phyloP scores from a whole-genome alignment of 2,329 filamentous ascomycete genomes.

The Beauveria asiatica region DNA sequence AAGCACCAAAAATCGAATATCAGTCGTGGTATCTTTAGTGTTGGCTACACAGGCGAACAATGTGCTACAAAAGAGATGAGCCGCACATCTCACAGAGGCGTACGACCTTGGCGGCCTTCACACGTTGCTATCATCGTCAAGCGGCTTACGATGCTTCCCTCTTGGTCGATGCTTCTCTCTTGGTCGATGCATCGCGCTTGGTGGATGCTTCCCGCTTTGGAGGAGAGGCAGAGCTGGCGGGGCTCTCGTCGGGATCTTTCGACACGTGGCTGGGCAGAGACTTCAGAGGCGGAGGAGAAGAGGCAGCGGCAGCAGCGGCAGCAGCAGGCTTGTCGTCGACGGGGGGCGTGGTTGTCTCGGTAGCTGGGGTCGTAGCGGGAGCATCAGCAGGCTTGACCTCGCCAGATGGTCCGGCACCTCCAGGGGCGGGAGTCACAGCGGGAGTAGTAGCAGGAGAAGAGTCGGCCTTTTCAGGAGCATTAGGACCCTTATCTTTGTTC shows the following conservation, averaged over 20 bases:
- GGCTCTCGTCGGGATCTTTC: slow-evolving; percentile 14
- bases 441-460: background rate
- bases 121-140: background rate
- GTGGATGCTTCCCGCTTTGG: slow-evolving; percentile 12
- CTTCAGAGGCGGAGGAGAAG: background rate
- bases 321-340: background rate
- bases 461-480: background rate
- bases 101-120: background rate
- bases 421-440: background rate
- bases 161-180: slow-evolving; percentile 3
- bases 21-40: background rate
- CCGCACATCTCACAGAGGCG: background rate
- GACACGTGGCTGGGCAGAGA: background rate
- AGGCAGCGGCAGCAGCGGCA: background rate
- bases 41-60: background rate
- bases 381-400: background rate
- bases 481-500: background rate
- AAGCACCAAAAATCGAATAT: background rate
- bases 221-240: slow-evolving; percentile 12
- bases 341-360: background rate
- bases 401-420: background rate
- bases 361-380: background rate
- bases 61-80: no score
- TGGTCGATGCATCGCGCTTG: slow-evolving; percentile 1
- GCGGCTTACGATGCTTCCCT: background rate